Evolutionary conservation across 2,329 filamentous ascomycete genomes (phyloP).

Genomic region (Annulohypoxylon truncatum): DNA sequence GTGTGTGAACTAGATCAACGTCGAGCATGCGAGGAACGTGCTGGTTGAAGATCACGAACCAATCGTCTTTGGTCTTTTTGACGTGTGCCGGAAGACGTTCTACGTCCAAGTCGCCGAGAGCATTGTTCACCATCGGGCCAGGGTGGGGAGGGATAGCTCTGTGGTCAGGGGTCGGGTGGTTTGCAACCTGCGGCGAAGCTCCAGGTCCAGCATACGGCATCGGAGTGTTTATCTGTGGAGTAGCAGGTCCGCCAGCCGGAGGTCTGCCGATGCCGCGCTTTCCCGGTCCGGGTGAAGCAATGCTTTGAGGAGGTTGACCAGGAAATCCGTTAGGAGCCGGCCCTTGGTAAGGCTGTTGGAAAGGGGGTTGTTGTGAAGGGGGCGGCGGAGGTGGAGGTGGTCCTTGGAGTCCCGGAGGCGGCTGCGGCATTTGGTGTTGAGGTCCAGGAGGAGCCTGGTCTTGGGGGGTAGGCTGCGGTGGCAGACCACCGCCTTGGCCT

Average conservation of each 20-base stretch:
- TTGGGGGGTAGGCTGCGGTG: conserved; percentile 73
- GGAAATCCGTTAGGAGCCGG: conserved; percentile 77
- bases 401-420: conserved; percentile 73
- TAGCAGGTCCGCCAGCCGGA: conserved; percentile 77
- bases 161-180: conserved; percentile 83
- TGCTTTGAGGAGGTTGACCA: conserved; percentile 83
- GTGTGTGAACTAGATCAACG: conserved; percentile 92
- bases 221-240: conserved; percentile 90
- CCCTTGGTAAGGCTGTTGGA: conserved; percentile 74
- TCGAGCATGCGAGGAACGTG: conserved; percentile 89
- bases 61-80: conserved; percentile 90
- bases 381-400: conserved; percentile 68
- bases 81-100: conserved; percentile 86
- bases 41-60: conserved; percentile 98
- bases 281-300: conserved; percentile 86
- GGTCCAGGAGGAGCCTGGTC: conserved; percentile 65
- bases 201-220: conserved; percentile 86
- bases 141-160: conserved; percentile 64
- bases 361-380: conserved; percentile 75
- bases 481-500: conserved; percentile 85
- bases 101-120: conserved; percentile 86
- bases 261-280: conserved; percentile 75
- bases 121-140: conserved; percentile 64
- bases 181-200: conserved; percentile 83
- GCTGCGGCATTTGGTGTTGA: conserved; percentile 78